A percentile compares a stretch with the other conserved stretches of the same genome.
Conservation (phyloP, 805 yeast genomes). For the Metschnikowia picachoensis region DNA sequence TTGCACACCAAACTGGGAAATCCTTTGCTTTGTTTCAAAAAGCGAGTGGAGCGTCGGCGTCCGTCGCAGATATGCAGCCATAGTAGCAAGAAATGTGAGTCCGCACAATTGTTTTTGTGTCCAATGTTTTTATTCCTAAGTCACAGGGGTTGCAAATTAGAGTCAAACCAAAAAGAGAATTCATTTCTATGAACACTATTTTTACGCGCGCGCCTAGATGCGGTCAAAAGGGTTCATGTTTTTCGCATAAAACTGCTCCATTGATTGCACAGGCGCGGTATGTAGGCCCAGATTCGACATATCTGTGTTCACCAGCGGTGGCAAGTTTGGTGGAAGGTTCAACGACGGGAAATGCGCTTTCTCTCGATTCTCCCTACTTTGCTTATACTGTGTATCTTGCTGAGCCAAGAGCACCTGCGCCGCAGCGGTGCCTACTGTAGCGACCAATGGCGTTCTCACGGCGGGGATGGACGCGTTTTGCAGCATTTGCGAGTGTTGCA, state of each 20-base stretch:
- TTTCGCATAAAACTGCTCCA: constrained; percentile 18
- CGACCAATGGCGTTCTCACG: constrained; percentile 17
- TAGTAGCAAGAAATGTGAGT: too few species aligned
- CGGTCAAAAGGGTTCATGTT: constrained; percentile 17
- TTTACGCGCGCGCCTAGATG: constrained; percentile 1
- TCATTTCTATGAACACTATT: not conserved
- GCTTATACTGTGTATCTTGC: constrained; percentile 9
- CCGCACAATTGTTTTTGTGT: too few species aligned
- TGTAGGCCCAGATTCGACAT: constrained; percentile 13
- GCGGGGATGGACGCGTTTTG: not conserved
- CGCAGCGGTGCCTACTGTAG: constrained; percentile 16
- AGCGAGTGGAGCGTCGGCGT: constrained; percentile 6
- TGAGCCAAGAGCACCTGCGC: constrained; percentile 17
- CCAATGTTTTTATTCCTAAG: too few species aligned
- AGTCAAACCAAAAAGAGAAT: too few species aligned
- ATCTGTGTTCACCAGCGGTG: constrained; percentile 17
- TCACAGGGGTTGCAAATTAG: too few species aligned
- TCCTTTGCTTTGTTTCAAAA: constrained; percentile 5
- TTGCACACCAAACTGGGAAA: not conserved
- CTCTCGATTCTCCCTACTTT: not conserved
- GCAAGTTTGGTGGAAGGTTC: constrained; percentile 13
- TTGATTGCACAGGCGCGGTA: constrained; percentile 19
- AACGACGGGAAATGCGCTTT: constrained; percentile 4
- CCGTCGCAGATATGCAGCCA: too few species aligned
- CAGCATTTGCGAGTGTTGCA: not conserved